Base-by-base conservation (phyloP, 1,284 basidiomycete species). In the Tilletia walkeri region DNA sequence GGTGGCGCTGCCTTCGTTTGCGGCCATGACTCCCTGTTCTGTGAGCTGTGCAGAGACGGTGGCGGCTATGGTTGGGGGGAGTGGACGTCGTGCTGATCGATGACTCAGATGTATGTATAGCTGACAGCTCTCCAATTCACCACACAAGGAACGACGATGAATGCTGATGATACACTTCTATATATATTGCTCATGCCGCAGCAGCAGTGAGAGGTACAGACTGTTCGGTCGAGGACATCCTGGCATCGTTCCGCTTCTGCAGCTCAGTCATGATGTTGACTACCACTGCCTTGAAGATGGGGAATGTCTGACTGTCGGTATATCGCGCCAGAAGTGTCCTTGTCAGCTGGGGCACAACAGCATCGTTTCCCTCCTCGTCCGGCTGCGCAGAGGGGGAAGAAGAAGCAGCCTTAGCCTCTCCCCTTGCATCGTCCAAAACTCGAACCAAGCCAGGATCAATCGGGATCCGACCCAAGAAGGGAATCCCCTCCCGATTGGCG, bases 371-470 rank as follows among this genome's bases (percentile, higher is more conserved):
- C 14, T 63, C 59, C n/a, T 4, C 12, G 14, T 14, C 30, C 18
- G 18, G 38, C 41, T 54, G 56, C 59, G 36, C 30, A 4, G 4
- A 18, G 20, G 16, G 39, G 24, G 41, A 45, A 45, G 41, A 14
- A 45, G 41, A 7, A 41, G 36, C 65, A 65, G 14, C 49, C 53
- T 48, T 38, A 14, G 74, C 77, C 38, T 80, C 77, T 20, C 80
- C 75, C 72, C 75, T 84, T 0, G 87, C 90, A 30, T 90, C 91
- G 81, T 99, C 95, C 77, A 99, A 85, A 65, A 98, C 84, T 34
- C 89, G 89, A 65, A 96, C 94, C 36, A 99, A 88, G 76, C 92
- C 92, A 0, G 92, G 92, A 85, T 99, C 96, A 67, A 99, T 92
- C 1, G 96, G 96, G 41, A 99, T 87, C 65, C 92, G 88, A 1